Conservation (phyloP, 2,329 filamentous ascomycete species). For the Cadophora sp. region DNA sequence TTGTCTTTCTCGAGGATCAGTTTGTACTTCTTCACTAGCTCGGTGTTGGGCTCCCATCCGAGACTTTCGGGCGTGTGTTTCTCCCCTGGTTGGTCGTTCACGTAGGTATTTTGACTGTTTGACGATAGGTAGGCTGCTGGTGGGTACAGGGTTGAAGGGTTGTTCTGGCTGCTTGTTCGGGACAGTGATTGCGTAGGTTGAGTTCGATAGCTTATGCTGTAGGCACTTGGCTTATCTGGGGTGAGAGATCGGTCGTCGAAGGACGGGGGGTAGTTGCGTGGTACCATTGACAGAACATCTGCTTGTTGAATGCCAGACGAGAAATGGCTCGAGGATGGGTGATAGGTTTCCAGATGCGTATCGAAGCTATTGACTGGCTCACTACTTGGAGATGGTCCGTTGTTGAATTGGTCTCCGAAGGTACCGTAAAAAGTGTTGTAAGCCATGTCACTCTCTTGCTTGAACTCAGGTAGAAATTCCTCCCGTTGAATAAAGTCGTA, state of each 20-base stretch:
- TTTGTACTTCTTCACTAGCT: conserved; percentile 32
- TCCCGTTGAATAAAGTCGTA: not conserved
- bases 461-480: not conserved
- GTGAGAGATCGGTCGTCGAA: not conserved
- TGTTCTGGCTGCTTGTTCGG: not conserved
- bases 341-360: not conserved
- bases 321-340: not conserved
- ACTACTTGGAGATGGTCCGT: not conserved
- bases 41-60: conserved; percentile 27
- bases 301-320: not conserved
- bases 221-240: not conserved
- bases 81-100: not conserved
- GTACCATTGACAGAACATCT: not conserved
- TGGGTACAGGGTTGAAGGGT: not conserved
- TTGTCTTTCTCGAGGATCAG: conserved; percentile 34
- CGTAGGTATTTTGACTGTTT: conserved; percentile 2
- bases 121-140: not conserved
- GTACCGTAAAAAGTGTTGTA: not conserved
- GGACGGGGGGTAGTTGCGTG: not conserved
- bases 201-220: not conserved
- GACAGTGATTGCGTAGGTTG: not conserved
- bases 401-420: not conserved
- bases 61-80: conserved; percentile 31
- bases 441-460: not conserved
- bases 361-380: not conserved